Base-by-base conservation (phyloP, 805 yeast species). In the Sungouiozyma ichnusensis region DNA sequence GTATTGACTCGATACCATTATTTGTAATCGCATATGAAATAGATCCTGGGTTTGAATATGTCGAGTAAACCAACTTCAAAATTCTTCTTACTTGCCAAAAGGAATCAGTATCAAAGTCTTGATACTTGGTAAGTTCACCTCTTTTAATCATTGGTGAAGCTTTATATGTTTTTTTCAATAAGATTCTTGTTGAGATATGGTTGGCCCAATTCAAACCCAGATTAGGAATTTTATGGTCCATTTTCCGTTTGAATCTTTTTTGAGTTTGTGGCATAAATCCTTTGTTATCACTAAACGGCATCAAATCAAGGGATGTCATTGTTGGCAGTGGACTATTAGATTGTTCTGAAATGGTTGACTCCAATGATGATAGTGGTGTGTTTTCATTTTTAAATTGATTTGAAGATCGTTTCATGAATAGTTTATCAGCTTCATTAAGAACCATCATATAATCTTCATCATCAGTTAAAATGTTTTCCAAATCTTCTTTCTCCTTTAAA, bases 161-260 rank as follows among this genome's bases (percentile, higher is more conserved):
- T 45, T 60, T 64, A 45, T 66, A 67, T 13, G 62, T 58, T 51
- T 72, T 73, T 36, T 60, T 53, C 43, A 75, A 51, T 35, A 72
- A 58, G 14, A 80, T 62, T 37, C 85, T 62, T 33, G 71, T 67
- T 42, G 72, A 69, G 9, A 79, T 54, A 41, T 62, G 66, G 41
- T 71, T 73, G 9, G 74, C 66, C 81, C 84, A 76, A 8, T 66
- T 52, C 2, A 72, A 45, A 0, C 84, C 85, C 36, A 78, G 56
- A 15, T 78, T 72, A 2, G 85, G 81, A 1, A 73, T 59, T 24
- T 63, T 64, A 1, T 62, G 53, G 35, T 61, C 61, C 18, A 58
- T 40, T 24, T 55, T 54, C 38, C 63, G 53, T 42, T 63, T 65
- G 33, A 43, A 61, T 57, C 11, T 42, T 49, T 2, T 17, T 11